These are phyloP conservation scores for Bonia amplexicaulis DNA, from an alignment of 176 grass and related monocot genomes.

Conservation along the genomic window DNA sequence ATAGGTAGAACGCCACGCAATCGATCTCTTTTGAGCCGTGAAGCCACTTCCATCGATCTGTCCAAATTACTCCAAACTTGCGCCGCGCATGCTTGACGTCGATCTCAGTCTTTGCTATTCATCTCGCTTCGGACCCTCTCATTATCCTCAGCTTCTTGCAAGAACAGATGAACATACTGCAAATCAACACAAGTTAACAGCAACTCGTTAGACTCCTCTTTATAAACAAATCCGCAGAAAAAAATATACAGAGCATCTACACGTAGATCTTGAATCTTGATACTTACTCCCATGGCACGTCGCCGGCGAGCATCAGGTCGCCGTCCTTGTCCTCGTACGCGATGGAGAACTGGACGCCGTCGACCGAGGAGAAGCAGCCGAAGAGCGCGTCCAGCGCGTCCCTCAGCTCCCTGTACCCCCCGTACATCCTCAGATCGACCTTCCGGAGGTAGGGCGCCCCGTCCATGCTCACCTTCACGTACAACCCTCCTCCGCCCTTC, in stretches of 20 bases:
- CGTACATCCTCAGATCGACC: constrained; percentile 59
- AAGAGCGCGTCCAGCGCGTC: constrained; percentile 49
- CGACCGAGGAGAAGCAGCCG: constrained; percentile 37
- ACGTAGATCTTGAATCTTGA: background rate
- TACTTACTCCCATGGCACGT: constrained; percentile 76
- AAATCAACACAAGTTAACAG: background rate
- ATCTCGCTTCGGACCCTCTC: constrained; percentile 44
- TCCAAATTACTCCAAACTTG: no score
- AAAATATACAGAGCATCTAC: background rate
- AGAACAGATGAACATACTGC: constrained; percentile 70
- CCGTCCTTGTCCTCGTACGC: constrained; percentile 76
- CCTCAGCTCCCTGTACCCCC: constrained; percentile 49
- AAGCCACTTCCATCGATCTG: background rate
- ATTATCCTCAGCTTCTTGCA: constrained; percentile 77
- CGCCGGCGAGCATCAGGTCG: constrained; percentile 74
- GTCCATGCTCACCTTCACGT: constrained; percentile 77
- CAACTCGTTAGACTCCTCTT: background rate
- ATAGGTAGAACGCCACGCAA: background rate
- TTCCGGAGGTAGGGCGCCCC: constrained; percentile 64
- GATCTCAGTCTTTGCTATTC: background rate
- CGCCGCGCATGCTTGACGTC: background rate
- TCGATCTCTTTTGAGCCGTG: background rate
- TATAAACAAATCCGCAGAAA: background rate
- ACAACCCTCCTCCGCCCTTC: constrained; percentile 9
- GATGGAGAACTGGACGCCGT: constrained; percentile 35